These are phyloP conservation scores for Patellaria atrata DNA, from an alignment of 495 filamentous ascomycete species.

Conservation along the genomic window DNA sequence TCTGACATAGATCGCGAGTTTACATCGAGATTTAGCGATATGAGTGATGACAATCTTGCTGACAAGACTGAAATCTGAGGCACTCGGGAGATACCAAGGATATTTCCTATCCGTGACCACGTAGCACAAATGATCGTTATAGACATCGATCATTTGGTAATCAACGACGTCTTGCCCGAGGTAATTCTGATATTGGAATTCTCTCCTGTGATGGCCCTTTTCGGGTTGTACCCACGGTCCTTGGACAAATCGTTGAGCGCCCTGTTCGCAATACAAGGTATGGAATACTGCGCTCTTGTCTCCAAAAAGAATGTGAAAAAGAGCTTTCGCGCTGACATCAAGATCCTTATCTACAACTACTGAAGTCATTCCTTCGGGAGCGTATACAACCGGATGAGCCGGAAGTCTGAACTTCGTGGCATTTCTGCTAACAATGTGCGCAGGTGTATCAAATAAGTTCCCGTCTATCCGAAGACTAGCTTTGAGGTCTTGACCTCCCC, in stretches of 20 bases:
- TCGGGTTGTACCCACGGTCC: conserved; percentile 66
- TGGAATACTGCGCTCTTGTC: conserved; percentile 92
- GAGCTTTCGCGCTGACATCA: conserved; percentile 76
- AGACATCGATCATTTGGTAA: conserved; percentile 77
- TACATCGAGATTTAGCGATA: conserved; percentile 79
- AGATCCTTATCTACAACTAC: conserved; percentile 60
- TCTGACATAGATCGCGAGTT: conserved; percentile 73
- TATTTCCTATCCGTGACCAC: conserved; percentile 77
- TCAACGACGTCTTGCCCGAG: conserved; percentile 40
- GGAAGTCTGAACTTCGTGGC: conserved; percentile 73
- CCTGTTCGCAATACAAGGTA: conserved; percentile 71
- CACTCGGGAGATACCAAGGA: conserved; percentile 81
- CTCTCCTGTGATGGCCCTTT: conserved; percentile 51
- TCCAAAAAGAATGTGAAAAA: conserved; percentile 92
- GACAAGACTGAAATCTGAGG: conserved; percentile 64
- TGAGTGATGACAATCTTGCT: conserved; percentile 92
- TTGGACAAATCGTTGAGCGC: conserved; percentile 57
- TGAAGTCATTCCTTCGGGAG: conserved; percentile 63
- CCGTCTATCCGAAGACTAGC: conserved; percentile 48
- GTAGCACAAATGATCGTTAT: conserved; percentile 92
- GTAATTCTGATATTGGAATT: conserved; percentile 50
- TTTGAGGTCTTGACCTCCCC: conserved; percentile 40
- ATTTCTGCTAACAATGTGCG: conserved; percentile 31
- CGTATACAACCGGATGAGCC: conserved; percentile 63
- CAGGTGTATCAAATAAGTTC: conserved; percentile 28